Conservation (phyloP, 148 eudicot species). For the Diospyros lotus region DNA sequence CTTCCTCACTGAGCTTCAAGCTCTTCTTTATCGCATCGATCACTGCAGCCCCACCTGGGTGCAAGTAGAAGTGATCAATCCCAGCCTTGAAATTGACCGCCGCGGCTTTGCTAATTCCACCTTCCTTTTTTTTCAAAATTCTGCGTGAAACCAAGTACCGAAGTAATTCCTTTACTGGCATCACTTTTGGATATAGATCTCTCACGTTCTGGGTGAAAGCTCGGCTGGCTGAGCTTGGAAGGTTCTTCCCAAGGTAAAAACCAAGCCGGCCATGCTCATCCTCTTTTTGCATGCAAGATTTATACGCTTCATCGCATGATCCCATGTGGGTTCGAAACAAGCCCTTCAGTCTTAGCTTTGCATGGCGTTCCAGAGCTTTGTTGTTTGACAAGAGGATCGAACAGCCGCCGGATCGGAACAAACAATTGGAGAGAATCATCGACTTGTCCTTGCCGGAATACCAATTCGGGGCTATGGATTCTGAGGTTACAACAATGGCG, state of each 20-base stretch:
- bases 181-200: slow-evolving; percentile 43
- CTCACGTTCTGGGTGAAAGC: slow-evolving; percentile 47
- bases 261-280: slow-evolving; percentile 49
- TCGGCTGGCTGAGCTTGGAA: slow-evolving; percentile 52
- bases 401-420: slow-evolving; percentile 77
- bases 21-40: slow-evolving; percentile 68
- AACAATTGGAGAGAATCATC: slow-evolving; percentile 79
- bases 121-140: neutral
- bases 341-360: slow-evolving; percentile 49
- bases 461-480: slow-evolving; percentile 74
- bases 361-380: slow-evolving; percentile 24
- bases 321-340: slow-evolving; percentile 69
- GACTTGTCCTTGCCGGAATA: slow-evolving; percentile 66
- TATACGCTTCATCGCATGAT: slow-evolving; percentile 57
- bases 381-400: slow-evolving; percentile 76
- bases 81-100: slow-evolving; percentile 58
- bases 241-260: slow-evolving; percentile 51
- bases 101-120: neutral
- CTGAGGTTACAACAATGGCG: slow-evolving; percentile 64
- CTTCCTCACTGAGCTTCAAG: slow-evolving; percentile 45
- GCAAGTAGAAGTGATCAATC: slow-evolving; percentile 73
- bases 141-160: slow-evolving; percentile 19
- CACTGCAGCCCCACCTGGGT: slow-evolving; percentile 85
- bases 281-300: slow-evolving; percentile 68
- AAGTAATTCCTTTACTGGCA: slow-evolving; percentile 47